These are phyloP conservation scores for Cucumis cinereus DNA, from an alignment of 306 rosid species.

Conservation along the genomic window DNA sequence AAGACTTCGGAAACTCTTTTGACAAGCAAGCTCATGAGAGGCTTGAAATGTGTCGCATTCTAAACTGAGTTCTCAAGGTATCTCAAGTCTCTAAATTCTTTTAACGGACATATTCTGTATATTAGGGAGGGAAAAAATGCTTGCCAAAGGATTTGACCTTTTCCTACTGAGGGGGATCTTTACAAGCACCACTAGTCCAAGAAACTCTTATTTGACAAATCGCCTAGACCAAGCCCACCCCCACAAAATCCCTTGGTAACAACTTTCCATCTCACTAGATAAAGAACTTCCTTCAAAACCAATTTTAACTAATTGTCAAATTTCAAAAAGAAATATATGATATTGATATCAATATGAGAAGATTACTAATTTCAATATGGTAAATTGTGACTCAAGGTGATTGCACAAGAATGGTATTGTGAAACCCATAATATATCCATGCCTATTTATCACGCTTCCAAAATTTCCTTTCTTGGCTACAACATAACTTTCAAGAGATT, in stretches of 20 bases:
- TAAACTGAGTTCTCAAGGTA: neutral
- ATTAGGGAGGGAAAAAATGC: neutral
- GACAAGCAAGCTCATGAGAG: neutral
- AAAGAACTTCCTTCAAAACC: neutral
- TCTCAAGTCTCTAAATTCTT: neutral
- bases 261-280: neutral
- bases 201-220: neutral
- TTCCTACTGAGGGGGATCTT: neutral
- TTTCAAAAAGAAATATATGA: neutral
- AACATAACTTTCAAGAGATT: neutral
- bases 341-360: neutral
- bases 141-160: neutral
- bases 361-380: neutral
- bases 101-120: neutral
- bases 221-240: neutral
- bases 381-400: neutral
- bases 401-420: neutral
- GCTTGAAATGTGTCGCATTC: neutral
- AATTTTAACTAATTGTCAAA: neutral
- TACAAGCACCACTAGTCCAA: neutral
- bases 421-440: neutral
- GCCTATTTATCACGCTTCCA: neutral
- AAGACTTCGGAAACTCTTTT: neutral
- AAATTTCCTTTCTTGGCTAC: neutral
- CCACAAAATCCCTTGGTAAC: neutral